Evolutionary conservation across 306 rosid genomes (phyloP).

Genomic region (Pterocarpus santalinus): DNA sequence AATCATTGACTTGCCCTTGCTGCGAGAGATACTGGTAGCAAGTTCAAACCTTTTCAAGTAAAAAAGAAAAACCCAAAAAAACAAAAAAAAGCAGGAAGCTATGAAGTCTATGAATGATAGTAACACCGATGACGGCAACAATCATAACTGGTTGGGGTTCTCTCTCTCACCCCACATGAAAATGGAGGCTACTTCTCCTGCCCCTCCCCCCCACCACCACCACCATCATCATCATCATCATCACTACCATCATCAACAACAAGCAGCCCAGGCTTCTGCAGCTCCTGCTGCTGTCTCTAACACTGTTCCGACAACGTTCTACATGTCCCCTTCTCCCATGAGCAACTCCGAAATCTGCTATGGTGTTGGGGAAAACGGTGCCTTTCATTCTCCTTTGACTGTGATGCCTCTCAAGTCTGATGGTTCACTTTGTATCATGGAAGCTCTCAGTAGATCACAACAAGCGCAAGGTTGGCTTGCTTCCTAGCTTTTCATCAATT

Average conservation of each 20-base stretch:
- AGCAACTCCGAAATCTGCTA: constrained; percentile 61
- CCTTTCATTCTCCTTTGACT: constrained; percentile 67
- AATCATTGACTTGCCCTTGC: constrained; percentile 70
- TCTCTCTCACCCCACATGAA: constrained; percentile 93
- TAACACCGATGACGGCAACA: constrained; percentile 48
- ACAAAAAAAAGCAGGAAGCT: constrained; percentile 19
- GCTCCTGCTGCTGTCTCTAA: constrained; percentile 45
- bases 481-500: not conserved
- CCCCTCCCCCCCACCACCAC: constrained; percentile 21
- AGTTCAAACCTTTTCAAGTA: constrained; percentile 44
- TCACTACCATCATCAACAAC: constrained; percentile 46
- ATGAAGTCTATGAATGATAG: constrained; percentile 79
- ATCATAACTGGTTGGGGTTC: constrained; percentile 89
- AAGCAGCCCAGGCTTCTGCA: constrained; percentile 53
- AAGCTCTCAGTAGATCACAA: constrained; percentile 80
- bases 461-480: constrained; percentile 69
- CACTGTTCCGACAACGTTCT: constrained; percentile 62
- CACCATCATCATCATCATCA: constrained; percentile 26
- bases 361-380: constrained; percentile 56
- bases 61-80: not conserved
- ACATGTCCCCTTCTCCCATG: constrained; percentile 55
- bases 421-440: constrained; percentile 93
- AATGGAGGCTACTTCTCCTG: constrained; percentile 62
- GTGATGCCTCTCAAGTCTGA: constrained; percentile 95
- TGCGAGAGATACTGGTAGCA: constrained; percentile 35